Evolutionary conservation across 2,329 filamentous ascomycete genomes (phyloP).

Genomic region (Clonostachys solani): DNA sequence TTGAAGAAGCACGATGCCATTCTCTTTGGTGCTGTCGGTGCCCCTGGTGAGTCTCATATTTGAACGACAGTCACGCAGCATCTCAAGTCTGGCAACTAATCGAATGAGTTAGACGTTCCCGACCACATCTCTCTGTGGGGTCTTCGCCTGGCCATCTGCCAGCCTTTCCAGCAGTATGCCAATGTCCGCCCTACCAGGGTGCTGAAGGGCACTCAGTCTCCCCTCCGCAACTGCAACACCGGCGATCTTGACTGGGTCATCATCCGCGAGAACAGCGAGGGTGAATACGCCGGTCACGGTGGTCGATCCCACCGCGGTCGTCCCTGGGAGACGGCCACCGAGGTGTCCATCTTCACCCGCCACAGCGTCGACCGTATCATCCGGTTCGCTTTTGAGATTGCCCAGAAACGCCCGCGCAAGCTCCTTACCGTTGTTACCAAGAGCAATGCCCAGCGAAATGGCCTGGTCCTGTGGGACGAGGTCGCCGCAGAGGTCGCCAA

Average conservation of each 20-base stretch:
- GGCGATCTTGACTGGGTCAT: slow-evolving; percentile 63
- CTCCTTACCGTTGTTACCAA: slow-evolving; percentile 61
- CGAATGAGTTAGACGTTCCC: slow-evolving; percentile 41
- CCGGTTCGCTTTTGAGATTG: slow-evolving; percentile 59
- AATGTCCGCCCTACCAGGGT: slow-evolving; percentile 61
- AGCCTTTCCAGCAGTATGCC: slow-evolving; percentile 61
- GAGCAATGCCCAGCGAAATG: slow-evolving; percentile 61
- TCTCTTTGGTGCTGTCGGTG: slow-evolving; percentile 61
- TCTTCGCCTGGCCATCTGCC: slow-evolving; percentile 59
- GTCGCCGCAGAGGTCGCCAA: slow-evolving; percentile 47
- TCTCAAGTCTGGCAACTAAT: background rate
- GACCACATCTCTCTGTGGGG: slow-evolving; percentile 65
- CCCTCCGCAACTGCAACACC: slow-evolving; percentile 42
- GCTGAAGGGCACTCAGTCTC: slow-evolving; percentile 55
- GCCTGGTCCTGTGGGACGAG: slow-evolving; percentile 67
- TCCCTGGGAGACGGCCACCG: slow-evolving; percentile 57
- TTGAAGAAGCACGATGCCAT: slow-evolving; percentile 49
- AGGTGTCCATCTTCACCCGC: slow-evolving; percentile 59
- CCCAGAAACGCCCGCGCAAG: slow-evolving; percentile 50
- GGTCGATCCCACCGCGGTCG: slow-evolving; percentile 55
- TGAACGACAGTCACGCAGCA: background rate
- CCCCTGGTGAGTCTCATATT: slow-evolving; percentile 30
- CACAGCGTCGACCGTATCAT: slow-evolving; percentile 55
- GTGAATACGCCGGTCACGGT: slow-evolving; percentile 62
- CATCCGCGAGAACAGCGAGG: slow-evolving; percentile 62